phyloP scores from a whole-genome alignment of 345 rosid genomes.

The Adansonia digitata region DNA sequence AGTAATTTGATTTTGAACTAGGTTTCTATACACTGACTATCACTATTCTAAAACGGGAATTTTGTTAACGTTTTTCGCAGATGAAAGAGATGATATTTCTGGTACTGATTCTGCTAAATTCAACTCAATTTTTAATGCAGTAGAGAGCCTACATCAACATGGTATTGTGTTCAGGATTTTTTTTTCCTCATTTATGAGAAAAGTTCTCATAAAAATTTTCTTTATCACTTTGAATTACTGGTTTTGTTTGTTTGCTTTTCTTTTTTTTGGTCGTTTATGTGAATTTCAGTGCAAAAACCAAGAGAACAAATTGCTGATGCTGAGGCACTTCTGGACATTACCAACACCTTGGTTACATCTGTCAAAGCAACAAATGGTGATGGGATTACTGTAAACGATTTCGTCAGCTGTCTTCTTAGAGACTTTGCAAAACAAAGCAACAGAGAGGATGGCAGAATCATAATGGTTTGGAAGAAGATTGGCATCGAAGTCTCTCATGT shows the following conservation, averaged over 20 bases:
- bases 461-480: constrained; percentile 30
- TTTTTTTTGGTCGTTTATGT: neutral
- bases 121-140: constrained; percentile 19
- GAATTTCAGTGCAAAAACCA: constrained; percentile 38
- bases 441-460: neutral
- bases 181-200: neutral
- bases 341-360: constrained; percentile 21
- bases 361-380: constrained; percentile 27
- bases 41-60: neutral
- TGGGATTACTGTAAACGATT: constrained; percentile 32
- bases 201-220: neutral
- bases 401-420: constrained; percentile 21
- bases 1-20: neutral
- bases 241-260: neutral
- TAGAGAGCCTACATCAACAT: constrained; percentile 34
- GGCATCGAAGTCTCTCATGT: constrained; percentile 26
- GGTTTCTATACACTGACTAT: neutral
- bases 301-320: constrained; percentile 47
- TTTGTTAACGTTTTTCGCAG: constrained; percentile 14
- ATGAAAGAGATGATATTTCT: constrained; percentile 30
- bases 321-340: constrained; percentile 31
- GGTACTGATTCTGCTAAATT: constrained; percentile 31
- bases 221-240: neutral
- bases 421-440: constrained; percentile 17
- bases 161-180: constrained; percentile 19